Evolutionary conservation across 2,329 filamentous ascomycete species (phyloP), one percentile per base, ranked within the genome.

Genomic region (Pseudogymnoascus pannorum): DNA sequence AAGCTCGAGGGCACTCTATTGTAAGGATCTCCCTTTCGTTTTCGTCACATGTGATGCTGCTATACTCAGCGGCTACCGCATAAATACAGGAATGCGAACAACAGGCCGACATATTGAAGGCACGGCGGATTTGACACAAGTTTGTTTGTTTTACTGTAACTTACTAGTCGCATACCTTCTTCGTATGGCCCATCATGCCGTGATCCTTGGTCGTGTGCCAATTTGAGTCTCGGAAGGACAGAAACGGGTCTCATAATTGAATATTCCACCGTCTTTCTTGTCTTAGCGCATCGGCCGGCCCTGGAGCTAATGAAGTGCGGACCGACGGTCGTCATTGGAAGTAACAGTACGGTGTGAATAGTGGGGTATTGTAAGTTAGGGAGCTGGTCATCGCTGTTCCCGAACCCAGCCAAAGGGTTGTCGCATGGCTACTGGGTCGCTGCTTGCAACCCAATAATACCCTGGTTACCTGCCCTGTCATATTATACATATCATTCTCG

Each of bases 361-460:
- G 44, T 51, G 44, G 44, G 29, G 44, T 29, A 51, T 51, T 51
- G 44, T 29, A 51, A 29, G 44, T 29, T 29, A 51, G 44, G 24
- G 44, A 51, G 44, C 44, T 51, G 44, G 44, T 51, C 44, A 51
- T 51, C 44, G 44, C 29, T 29, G 24, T 51, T 51, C 44, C 44
- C 44, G 44, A 51, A 51, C 44, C 44, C 44, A 51, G 44, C 24
- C 44, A 51, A 51, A 51, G 44, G 44, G 44, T 51, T 51, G 14
- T n/a, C 44, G 44, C 44, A 51, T 51, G 44, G 44, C 44, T 29
- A 51, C 22, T 51, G 44, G 44, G 44, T 29, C 44, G 24, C 44
- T 51, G 44, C 24, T 51, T 51, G 24, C 44, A 29, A 51, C 44
- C 44, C 44, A 51, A 51, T 51, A 29, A 51, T 51, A 51, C 24